Evolutionary conservation across 2,329 filamentous ascomycete genomes (phyloP), one percentile per base, ranked within the genome.

Genomic region (Trichoderma lentiforme): DNA sequence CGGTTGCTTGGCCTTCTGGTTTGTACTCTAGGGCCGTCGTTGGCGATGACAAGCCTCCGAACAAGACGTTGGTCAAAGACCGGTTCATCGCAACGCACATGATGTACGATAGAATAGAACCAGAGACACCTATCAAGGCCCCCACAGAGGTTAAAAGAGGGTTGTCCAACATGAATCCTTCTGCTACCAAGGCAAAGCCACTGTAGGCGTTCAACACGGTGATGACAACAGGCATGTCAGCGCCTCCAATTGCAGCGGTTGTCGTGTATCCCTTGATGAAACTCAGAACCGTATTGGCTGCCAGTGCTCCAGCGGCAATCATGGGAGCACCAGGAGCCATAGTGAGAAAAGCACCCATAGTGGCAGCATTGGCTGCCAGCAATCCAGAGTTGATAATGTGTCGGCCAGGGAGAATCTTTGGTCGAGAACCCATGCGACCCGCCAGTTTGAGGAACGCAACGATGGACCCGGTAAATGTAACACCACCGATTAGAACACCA

Each of bases 21-120:
- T 95, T 92, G 78, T 89, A 91, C 74, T 93, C 89, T 66, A 81
- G 76, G 1, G 84, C 84, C 30, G 88, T 85, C 0, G 87, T 83
- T 0, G 91, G 87, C 0, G 91, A 85, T 0, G 92, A 74, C 5
- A 79, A 15, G 24, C 94, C 94, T 18, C 94, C 94, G 75, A 97
- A 97, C 0, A 97, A 84, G 0, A 97, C 94, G 74, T 97, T 97
- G 2, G 91, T 92, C n/a, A 97, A 85, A 0, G 92, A 94, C 14
- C 94, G 88, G 75, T 97, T 97, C 94, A 97, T 97, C 21, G 93
- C 94, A 4, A 95, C 91, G 75, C 94, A 97, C 87, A 89, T 90
- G 75, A 96, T 92, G 80, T 95, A 95, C 0, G 93, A 96, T 6
- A 97, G 87, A 74, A 97, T 97, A 0, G 93, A 96, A 70, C 94